phyloP scores from a whole-genome alignment of 2,329 filamentous ascomycete genomes.

The Botrytis paeoniae region DNA sequence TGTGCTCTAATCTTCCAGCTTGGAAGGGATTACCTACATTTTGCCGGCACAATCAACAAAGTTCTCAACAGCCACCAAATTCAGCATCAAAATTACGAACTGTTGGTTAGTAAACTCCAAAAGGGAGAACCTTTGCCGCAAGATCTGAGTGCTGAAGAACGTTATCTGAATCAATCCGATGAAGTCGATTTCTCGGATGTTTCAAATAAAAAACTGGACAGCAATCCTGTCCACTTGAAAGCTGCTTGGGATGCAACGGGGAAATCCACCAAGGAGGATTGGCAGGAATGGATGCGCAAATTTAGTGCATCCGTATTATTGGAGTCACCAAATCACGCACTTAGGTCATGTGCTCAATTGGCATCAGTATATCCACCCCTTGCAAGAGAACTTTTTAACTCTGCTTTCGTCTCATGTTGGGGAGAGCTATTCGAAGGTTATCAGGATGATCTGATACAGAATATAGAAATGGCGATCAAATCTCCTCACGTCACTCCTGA shows the following conservation, averaged over 20 bases:
- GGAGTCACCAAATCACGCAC: conserved; percentile 92
- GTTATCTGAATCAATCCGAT: conserved; percentile 73
- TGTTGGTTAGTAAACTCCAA: conserved; percentile 87
- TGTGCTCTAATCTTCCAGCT: conserved; percentile 95
- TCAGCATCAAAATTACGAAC: conserved; percentile 85
- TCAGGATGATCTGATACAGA: conserved; percentile 92
- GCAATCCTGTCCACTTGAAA: conserved; percentile 96
- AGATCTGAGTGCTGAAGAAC: conserved; percentile 82
- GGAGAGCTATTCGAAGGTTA: conserved; percentile 96
- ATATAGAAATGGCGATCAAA: conserved; percentile 92
- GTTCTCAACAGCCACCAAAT: conserved; percentile 76
- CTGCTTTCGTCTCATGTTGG: conserved; percentile 98
- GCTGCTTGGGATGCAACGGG: conserved; percentile 95
- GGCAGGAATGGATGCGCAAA: conserved; percentile 97
- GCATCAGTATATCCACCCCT: conserved; percentile 89
- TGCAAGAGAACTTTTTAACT: conserved; percentile 94
- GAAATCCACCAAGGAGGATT: conserved; percentile 97
- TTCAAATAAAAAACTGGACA: conserved; percentile 87
- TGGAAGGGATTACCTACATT: conserved; percentile 92
- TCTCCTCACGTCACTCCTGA: conserved; percentile 96
- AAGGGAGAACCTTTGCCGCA: conserved; percentile 95
- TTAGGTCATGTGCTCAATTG: conserved; percentile 87
- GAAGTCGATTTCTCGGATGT: conserved; percentile 81
- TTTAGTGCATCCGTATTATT: conserved; percentile 94
- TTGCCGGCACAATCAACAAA: conserved; percentile 91